These are phyloP conservation scores for Bipolaris zeicola DNA, from an alignment of 2,329 filamentous ascomycete genomes.

Conservation along the genomic window DNA sequence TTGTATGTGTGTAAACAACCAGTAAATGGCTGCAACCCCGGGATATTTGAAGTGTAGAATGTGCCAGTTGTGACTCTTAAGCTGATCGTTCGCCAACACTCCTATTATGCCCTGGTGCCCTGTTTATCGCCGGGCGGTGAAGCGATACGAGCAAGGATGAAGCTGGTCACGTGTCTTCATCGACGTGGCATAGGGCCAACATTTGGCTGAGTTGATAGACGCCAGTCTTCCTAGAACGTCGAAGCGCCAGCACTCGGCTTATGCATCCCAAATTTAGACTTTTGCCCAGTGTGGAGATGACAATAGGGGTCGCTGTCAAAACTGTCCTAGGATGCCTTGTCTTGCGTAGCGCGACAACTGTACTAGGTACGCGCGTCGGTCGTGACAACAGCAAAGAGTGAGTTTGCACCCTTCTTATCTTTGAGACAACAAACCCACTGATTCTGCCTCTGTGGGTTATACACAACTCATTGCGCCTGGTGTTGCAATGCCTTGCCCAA, in stretches of 20 bases:
- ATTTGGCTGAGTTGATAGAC: not conserved
- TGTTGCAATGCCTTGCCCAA: not conserved
- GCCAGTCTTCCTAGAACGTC: not conserved
- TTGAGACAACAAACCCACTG: too few species aligned
- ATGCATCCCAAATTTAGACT: not conserved
- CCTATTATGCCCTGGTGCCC: conserved; percentile 10
- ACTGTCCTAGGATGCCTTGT: not conserved
- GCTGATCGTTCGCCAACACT: not conserved
- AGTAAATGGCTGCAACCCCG: conserved; percentile 5
- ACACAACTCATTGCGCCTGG: not conserved
- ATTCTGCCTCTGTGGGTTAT: not conserved
- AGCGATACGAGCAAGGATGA: conserved; percentile 17
- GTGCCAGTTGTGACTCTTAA: conserved; percentile 1
- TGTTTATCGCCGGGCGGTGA: conserved; percentile 22
- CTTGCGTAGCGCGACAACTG: not conserved
- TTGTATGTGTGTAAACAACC: not conserved
- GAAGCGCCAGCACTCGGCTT: not conserved
- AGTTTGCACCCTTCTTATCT: not conserved
- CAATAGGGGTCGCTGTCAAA: not conserved
- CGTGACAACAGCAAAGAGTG: not conserved
- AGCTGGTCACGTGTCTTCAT: conserved; percentile 16
- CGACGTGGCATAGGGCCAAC: conserved; percentile 10
- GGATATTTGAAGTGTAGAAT: not conserved
- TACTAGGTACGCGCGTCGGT: not conserved
- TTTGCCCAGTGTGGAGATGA: not conserved